phyloP scores from a whole-genome alignment of 2,329 filamentous ascomycete species.

The Neocucurbitaria cava region DNA sequence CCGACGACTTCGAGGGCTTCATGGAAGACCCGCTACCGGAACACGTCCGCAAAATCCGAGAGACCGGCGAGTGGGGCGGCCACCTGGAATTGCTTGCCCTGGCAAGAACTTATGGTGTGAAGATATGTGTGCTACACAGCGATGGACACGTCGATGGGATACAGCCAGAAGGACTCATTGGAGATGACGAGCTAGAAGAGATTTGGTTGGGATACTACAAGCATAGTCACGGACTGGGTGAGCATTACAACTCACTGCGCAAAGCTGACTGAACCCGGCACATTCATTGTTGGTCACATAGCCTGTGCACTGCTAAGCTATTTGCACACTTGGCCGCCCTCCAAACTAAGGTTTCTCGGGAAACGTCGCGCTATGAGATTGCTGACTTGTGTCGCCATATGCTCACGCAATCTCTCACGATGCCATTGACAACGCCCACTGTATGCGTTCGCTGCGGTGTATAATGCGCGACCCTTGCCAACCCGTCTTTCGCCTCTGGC shows the following conservation, averaged over 20 bases:
- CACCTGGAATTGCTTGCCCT: constrained; percentile 89
- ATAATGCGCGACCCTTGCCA: constrained; percentile 61
- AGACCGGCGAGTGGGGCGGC: constrained; percentile 95
- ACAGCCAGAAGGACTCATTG: constrained; percentile 56
- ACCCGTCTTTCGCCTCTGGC: constrained; percentile 46
- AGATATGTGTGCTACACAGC: constrained; percentile 83
- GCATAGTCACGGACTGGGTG: constrained; percentile 90
- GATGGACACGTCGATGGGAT: constrained; percentile 83
- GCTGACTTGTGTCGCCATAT: constrained; percentile 53
- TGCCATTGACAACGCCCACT: constrained; percentile 54
- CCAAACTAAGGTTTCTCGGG: not conserved
- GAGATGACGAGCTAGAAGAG: constrained; percentile 59
- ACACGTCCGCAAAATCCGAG: constrained; percentile 78
- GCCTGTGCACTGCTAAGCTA: not conserved
- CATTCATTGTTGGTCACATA: not conserved
- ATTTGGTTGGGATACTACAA: constrained; percentile 96
- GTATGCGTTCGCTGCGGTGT: constrained; percentile 64
- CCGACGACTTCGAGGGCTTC: constrained; percentile 85
- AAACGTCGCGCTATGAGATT: constrained; percentile 4
- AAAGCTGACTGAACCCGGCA: constrained; percentile 36
- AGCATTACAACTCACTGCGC: constrained; percentile 92
- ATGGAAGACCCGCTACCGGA: constrained; percentile 78
- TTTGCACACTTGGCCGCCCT: not conserved
- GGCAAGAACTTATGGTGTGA: constrained; percentile 78
- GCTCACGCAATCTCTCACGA: constrained; percentile 58